These are phyloP conservation scores for Breynia disticha DNA, from an alignment of 441 rosid genomes.

Conservation along the genomic window DNA sequence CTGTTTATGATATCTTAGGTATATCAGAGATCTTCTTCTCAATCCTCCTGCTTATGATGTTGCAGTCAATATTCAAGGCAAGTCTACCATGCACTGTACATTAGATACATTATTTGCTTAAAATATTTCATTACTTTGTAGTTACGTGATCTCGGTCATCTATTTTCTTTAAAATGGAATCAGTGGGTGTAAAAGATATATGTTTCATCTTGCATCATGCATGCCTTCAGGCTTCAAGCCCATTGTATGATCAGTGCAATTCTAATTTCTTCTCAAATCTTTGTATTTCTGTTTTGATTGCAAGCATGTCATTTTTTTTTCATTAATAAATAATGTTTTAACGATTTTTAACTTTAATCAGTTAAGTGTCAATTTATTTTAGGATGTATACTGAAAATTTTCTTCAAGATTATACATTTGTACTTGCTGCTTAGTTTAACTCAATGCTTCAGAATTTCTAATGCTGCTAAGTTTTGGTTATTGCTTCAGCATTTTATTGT, in stretches of 20 bases:
- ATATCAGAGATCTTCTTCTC: slow-evolving; percentile 84
- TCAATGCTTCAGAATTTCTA: too few relatives aligned
- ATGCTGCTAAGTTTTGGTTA: too few relatives aligned
- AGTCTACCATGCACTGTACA: slow-evolving; percentile 9
- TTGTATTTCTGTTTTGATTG: too few relatives aligned
- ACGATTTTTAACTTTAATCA: too few relatives aligned
- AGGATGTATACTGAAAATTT: too few relatives aligned
- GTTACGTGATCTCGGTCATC: background rate
- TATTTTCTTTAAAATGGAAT: background rate
- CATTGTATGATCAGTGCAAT: background rate
- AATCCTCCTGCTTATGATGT: slow-evolving; percentile 93
- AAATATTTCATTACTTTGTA: background rate
- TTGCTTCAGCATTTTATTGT: background rate
- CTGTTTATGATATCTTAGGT: slow-evolving; percentile 36
- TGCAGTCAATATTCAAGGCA: slow-evolving; percentile 88
- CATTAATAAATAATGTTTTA: too few relatives aligned
- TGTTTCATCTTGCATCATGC: too few relatives aligned
- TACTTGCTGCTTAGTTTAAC: too few relatives aligned
- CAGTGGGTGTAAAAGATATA: background rate
- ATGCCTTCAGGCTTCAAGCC: background rate
- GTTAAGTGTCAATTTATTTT: too few relatives aligned
- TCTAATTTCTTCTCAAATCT: too few relatives aligned
- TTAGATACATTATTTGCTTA: slow-evolving; percentile 2
- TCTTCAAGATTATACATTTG: too few relatives aligned
- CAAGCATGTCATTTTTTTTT: too few relatives aligned